Evolutionary conservation across 2,329 filamentous ascomycete species (phyloP).

Genomic region (Alternaria metachromatica): DNA sequence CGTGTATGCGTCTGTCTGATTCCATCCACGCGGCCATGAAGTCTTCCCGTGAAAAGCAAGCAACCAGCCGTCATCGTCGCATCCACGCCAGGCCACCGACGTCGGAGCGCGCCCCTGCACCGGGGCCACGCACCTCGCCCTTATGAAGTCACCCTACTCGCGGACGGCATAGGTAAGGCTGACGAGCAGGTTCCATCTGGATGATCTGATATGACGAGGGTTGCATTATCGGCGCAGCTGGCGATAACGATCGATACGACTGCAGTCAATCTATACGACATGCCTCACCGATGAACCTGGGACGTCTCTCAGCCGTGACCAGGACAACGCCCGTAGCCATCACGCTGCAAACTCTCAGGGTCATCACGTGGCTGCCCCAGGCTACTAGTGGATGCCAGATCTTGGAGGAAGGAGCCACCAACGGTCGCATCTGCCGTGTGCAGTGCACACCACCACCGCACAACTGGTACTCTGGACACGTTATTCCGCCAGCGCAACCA

Average conservation of each 20-base stretch:
- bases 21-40: not conserved
- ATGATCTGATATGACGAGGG: constrained; percentile 6
- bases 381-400: not conserved
- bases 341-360: not conserved
- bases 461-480: not conserved
- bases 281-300: not conserved
- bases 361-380: not conserved
- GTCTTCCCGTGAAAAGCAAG: not conserved
- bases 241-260: constrained; percentile 1
- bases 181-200: constrained; percentile 16
- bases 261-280: not conserved
- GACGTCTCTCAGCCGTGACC: not conserved
- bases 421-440: not conserved
- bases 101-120: constrained; percentile 28
- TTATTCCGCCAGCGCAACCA: not conserved
- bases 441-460: not conserved
- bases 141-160: constrained; percentile 17
- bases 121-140: constrained; percentile 26
- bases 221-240: not conserved
- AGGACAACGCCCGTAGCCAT: not conserved
- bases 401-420: not conserved
- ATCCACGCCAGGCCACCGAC: constrained; percentile 14
- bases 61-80: not conserved
- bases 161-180: constrained; percentile 18
- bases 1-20: not conserved